Evolutionary conservation across 2,329 filamentous ascomycete species (phyloP).

Genomic region (Ascochyta rabiei): DNA sequence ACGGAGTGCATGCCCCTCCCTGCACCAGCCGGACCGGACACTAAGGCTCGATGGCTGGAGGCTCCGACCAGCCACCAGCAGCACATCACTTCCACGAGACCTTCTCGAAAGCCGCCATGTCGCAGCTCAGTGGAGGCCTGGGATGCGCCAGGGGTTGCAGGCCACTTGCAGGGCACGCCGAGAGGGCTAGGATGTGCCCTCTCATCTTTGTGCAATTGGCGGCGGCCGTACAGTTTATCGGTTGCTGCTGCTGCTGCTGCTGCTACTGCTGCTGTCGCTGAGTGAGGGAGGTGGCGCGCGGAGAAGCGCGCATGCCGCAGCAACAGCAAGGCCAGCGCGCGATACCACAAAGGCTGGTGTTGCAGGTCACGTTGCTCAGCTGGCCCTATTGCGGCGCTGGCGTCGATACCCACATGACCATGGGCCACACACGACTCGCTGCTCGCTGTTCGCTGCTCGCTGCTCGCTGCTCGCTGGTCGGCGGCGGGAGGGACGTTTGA

Average conservation of each 20-base stretch:
- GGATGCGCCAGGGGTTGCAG: conserved; percentile 18
- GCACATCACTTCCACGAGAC: conserved; percentile 40
- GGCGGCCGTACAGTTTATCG: conserved; percentile 32
- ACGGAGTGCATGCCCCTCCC: conserved; percentile 4
- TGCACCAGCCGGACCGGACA: conserved; percentile 2
- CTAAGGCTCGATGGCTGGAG: conserved; percentile 6
- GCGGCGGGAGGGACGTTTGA: conserved; percentile 30
- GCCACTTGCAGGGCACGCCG: conserved; percentile 16
- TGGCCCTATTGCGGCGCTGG: conserved; percentile 11
- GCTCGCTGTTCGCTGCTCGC: not conserved
- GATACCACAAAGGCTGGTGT: conserved; percentile 23
- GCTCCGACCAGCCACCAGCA: conserved; percentile 25
- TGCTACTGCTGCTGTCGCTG: conserved; percentile 13
- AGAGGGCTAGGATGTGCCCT: conserved; percentile 28
- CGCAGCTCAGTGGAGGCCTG: conserved; percentile 22
- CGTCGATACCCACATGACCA: not conserved
- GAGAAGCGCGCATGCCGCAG: conserved; percentile 29
- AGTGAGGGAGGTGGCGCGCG: conserved; percentile 15
- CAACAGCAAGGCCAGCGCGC: conserved; percentile 3
- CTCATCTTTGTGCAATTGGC: conserved; percentile 28
- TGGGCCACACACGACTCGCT: not conserved
- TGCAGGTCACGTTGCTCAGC: conserved; percentile 28
- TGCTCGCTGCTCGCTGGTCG: not conserved
- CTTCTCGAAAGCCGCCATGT: conserved; percentile 41
- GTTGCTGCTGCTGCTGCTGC: conserved; percentile 19